Evolutionary conservation across 208 protist genomes (phyloP).

Genomic region (Trypanosoma theileri): DNA sequence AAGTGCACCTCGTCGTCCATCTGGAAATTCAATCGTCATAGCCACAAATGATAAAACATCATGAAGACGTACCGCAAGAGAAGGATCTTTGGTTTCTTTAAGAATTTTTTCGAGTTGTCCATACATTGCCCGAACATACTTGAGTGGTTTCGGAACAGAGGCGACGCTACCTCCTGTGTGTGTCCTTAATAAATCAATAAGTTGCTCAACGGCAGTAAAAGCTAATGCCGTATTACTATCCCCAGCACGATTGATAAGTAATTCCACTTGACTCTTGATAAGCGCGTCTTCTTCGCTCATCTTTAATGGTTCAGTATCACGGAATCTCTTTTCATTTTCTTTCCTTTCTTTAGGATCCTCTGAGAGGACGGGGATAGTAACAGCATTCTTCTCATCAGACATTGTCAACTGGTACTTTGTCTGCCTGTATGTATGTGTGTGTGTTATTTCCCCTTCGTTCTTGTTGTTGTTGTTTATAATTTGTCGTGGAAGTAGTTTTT

Average conservation of each 20-base stretch:
- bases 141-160: constrained; percentile 99
- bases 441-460: neutral
- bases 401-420: neutral
- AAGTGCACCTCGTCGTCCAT: constrained; percentile 73
- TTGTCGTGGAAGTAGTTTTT: neutral
- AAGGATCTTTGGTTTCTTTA: constrained; percentile 53
- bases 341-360: constrained; percentile 69
- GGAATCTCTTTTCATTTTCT: constrained; percentile 42
- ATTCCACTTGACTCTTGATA: constrained; percentile 94
- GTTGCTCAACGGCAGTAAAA: constrained; percentile 84
- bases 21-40: constrained; percentile 95
- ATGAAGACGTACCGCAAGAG: constrained; percentile 82
- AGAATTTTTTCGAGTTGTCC: constrained; percentile 87
- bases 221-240: constrained; percentile 83
- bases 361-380: constrained; percentile 51
- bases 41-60: constrained; percentile 98
- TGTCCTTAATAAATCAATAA: constrained; percentile 94
- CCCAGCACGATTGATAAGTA: constrained; percentile 83
- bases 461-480: neutral
- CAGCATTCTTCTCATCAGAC: constrained; percentile 44
- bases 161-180: constrained; percentile 97
- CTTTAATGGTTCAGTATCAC: constrained; percentile 55
- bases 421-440: neutral
- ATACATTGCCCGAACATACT: constrained; percentile 97
- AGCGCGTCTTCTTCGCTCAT: constrained; percentile 93